Evolutionary conservation across 371 early-diverging fungal species (phyloP), one percentile per base, ranked within the genome.

Genomic region (Mucor lusitanicus): DNA sequence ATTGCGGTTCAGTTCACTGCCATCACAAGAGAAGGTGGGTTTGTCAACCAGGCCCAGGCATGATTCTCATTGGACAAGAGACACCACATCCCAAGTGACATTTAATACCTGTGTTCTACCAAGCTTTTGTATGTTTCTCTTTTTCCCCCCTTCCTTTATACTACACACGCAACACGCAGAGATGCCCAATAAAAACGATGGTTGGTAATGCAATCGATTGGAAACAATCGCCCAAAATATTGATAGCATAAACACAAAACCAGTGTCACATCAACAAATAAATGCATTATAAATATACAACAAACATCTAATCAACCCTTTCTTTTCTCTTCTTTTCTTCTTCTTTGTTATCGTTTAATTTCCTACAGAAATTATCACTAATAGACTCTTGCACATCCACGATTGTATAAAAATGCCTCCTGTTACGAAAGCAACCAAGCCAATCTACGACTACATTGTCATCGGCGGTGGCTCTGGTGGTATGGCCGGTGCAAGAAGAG

Each of bases 401-500:
- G n/a, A 56, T 23, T 65, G 59, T 53, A 42, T 66, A 65, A 67
- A 61, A 25, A 88, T 84, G 84, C 61, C 76, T 42, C 62, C 70
- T 46, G 39, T 54, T 28, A 53, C 61, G 39, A 68, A 68, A 62
- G 65, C 66, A 50, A 63, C 70, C 2, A 70, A 75, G n/a, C 75
- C 72, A 59, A 63, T 85, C 6, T 94, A 90, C 69, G 97, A 97
- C 75, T 94, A 91, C 74, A 84, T 96, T 19, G 96, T 97, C 46
- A 92, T 98, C 62, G 97, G 98, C 59, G 97, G 92, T 66, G 92
- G 92, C 56, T 88, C 88, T 58, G 94, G 94, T 63, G 93, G 94
- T 56, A 80, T 99, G 30, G 97, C 98, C 35, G 89, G 93, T 11
- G 97, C 98, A 3, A 88, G 97, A 54, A 89, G 98, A 50, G 98